Evolutionary conservation across 805 yeast species (phyloP).

Genomic region (Pichia kluyveri): DNA sequence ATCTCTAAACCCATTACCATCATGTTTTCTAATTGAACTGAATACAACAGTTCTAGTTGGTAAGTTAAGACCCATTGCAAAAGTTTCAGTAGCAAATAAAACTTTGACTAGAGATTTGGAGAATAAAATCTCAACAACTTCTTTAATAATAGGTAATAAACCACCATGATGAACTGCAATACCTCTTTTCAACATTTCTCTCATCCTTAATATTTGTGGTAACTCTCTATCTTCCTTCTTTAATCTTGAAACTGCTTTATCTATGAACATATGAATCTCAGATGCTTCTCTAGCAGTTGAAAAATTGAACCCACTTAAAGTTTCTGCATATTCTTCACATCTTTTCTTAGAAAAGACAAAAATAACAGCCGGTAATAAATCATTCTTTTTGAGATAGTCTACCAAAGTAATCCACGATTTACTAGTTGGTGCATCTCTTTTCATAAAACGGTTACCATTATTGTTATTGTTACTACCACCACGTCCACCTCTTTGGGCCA

Average conservation of each 20-base stretch:
- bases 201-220: slow-evolving; percentile 79
- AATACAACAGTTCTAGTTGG: slow-evolving; percentile 97
- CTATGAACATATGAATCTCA: slow-evolving; percentile 88
- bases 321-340: slow-evolving; percentile 88
- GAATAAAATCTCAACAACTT: slow-evolving; percentile 93
- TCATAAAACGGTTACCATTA: slow-evolving; percentile 29
- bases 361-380: slow-evolving; percentile 81
- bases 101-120: slow-evolving; percentile 82
- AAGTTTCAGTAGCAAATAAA: slow-evolving; percentile 93
- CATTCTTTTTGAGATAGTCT: slow-evolving; percentile 55
- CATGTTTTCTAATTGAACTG: slow-evolving; percentile 78
- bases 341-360: slow-evolving; percentile 91
- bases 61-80: slow-evolving; percentile 96
- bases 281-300: slow-evolving; percentile 80
- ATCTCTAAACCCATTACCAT: slow-evolving; percentile 74
- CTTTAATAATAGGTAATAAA: slow-evolving; percentile 73
- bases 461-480: slow-evolving; percentile 21
- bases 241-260: slow-evolving; percentile 76
- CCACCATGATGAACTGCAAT: slow-evolving; percentile 99
- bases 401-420: slow-evolving; percentile 71
- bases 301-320: slow-evolving; percentile 65
- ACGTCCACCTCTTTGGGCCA: slow-evolving; percentile 15
- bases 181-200: slow-evolving; percentile 81
- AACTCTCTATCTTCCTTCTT: slow-evolving; percentile 87
- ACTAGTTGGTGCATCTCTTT: slow-evolving; percentile 64